phyloP scores from a whole-genome alignment of 495 filamentous ascomycete genomes.

The Tuber melanosporum region DNA sequence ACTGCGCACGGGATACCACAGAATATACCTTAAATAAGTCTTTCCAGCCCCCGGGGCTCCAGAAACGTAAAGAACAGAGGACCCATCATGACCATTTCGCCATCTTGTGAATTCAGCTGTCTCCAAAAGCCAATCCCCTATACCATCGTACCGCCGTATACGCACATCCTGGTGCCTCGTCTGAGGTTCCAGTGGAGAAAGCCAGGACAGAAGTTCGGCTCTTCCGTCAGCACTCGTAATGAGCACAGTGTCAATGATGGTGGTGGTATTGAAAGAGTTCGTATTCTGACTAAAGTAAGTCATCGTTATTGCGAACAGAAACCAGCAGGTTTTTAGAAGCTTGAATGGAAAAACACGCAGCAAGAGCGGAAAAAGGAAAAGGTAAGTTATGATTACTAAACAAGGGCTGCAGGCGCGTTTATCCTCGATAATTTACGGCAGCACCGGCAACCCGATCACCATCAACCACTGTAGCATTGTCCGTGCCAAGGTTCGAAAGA shows the following conservation, averaged over 20 bases:
- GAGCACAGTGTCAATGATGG: background rate
- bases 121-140: background rate
- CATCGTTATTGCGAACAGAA: background rate
- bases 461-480: background rate
- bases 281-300: slow-evolving; percentile 1
- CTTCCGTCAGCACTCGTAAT: background rate
- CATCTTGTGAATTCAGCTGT: background rate
- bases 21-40: background rate
- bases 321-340: background rate
- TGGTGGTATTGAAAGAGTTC: background rate
- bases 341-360: background rate
- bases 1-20: background rate
- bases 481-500: background rate
- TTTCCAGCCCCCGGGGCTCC: background rate
- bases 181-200: background rate
- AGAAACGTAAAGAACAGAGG: background rate
- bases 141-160: background rate
- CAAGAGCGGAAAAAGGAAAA: background rate
- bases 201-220: background rate
- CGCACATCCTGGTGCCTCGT: background rate
- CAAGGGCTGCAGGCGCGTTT: background rate
- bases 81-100: background rate
- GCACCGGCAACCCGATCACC: too few species aligned
- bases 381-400: background rate
- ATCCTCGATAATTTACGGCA: background rate